Conservation (phyloP, 257 asterid species). For the Ocimum tenuiflorum region DNA sequence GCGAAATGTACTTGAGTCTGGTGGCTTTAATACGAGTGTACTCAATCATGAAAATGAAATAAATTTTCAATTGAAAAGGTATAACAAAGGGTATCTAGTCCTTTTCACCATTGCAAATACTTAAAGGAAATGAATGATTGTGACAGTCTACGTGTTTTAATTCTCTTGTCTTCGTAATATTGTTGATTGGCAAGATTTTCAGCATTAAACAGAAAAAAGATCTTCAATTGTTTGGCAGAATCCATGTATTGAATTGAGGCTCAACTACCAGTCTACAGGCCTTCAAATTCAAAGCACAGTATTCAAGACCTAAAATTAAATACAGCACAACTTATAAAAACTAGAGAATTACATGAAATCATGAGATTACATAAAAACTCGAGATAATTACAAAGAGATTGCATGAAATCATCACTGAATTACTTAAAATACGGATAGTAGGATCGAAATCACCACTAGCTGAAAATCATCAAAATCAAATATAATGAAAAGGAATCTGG, state of each 20-base stretch:
- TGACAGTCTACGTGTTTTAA: background rate
- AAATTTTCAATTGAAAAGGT: background rate
- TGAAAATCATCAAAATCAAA: background rate
- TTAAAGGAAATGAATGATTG: background rate
- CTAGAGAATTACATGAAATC: background rate
- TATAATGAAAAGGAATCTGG: conserved; percentile 6
- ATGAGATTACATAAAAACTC: background rate
- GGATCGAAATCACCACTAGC: background rate
- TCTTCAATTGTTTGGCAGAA: background rate
- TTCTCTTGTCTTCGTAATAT: background rate
- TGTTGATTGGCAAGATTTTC: background rate
- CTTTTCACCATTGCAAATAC: background rate
- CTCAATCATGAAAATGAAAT: background rate
- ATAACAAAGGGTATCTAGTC: background rate
- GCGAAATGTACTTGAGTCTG: background rate
- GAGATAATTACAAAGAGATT: background rate
- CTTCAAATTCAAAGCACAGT: background rate
- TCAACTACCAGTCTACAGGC: background rate
- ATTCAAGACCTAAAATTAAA: background rate
- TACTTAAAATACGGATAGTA: background rate
- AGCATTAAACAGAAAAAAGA: background rate
- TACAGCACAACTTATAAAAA: background rate
- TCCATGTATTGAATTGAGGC: background rate
- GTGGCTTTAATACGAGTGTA: background rate
- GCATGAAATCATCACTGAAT: background rate